These are phyloP conservation scores for Penicillium brevicompactum DNA, from an alignment of 2,329 filamentous ascomycete genomes.

Conservation along the genomic window DNA sequence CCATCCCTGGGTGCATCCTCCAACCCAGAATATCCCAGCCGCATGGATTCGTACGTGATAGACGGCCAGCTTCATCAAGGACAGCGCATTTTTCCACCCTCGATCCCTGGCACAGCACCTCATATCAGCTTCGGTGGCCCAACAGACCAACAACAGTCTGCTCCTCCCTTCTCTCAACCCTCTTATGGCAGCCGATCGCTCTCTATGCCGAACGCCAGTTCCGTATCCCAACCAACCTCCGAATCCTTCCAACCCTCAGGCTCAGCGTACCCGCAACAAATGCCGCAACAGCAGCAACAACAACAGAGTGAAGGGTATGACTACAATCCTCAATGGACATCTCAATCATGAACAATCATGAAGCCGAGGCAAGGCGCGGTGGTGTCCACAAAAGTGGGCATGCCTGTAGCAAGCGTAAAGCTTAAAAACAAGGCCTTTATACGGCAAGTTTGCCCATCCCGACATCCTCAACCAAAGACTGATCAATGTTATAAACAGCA, in stretches of 20 bases:
- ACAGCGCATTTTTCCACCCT: conserved; percentile 6
- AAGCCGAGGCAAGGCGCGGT: no score
- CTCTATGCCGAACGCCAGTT: conserved; percentile 9
- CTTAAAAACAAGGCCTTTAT: background rate
- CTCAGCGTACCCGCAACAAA: conserved; percentile 7
- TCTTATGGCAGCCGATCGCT: conserved; percentile 23
- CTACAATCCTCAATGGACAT: conserved; percentile 13
- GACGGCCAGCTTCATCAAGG: conserved; percentile 17
- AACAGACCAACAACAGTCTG: conserved; percentile 16
- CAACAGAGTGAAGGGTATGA: conserved; percentile 16
- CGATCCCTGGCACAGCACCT: conserved; percentile 13
- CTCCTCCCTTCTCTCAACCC: conserved; percentile 22
- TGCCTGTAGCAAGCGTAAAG: background rate
- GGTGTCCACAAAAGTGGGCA: background rate
- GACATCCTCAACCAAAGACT: background rate
- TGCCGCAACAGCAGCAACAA: background rate
- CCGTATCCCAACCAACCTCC: conserved; percentile 3
- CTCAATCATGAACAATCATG: conserved; percentile 8
- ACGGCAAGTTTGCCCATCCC: background rate
- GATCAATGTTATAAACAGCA: background rate
- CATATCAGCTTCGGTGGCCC: conserved; percentile 25
- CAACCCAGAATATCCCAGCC: conserved; percentile 28
- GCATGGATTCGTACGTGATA: conserved; percentile 27
- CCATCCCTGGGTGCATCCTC: conserved; percentile 30
- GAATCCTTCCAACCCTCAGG: conserved; percentile 13